These are phyloP conservation scores for Umbelopsis vinacea DNA, from an alignment of 192 early-diverging fungal genomes.

Conservation along the genomic window DNA sequence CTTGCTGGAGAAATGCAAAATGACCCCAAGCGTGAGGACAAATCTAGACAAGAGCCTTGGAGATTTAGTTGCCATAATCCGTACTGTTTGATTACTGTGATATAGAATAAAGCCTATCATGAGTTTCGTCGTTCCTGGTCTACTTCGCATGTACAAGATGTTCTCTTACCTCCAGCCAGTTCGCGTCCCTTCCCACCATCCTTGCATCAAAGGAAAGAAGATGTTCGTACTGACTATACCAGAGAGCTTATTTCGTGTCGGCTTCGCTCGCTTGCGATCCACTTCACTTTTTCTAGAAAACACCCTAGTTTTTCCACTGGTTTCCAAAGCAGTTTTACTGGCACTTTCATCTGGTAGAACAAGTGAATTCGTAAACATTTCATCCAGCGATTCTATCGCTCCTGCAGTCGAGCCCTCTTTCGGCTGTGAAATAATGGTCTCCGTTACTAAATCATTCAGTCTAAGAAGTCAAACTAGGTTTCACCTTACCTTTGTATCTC, in stretches of 20 bases:
- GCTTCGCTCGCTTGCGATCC: constrained; percentile 20
- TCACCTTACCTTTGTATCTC: constrained; percentile 14
- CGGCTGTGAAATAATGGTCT: neutral
- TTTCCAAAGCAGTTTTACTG: neutral
- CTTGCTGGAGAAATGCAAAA: constrained; percentile 21
- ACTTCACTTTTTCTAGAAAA: constrained; percentile 23
- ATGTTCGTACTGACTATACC: constrained; percentile 9
- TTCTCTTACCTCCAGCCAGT: constrained; percentile 18
- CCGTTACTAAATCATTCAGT: neutral
- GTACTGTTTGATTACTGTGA: constrained; percentile 12
- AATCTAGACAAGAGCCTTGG: constrained; percentile 14
- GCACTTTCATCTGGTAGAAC: neutral
- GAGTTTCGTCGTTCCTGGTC: neutral
- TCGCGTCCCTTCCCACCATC: constrained; percentile 23
- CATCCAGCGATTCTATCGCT: constrained; percentile 19
- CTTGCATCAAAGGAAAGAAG: constrained; percentile 26
- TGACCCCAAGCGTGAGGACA: constrained; percentile 17
- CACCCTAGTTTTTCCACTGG: constrained; percentile 13
- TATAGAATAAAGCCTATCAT: too few species aligned
- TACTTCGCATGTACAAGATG: neutral
- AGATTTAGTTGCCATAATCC: constrained; percentile 6
- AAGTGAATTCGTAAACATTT: neutral
- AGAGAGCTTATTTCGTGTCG: constrained; percentile 12
- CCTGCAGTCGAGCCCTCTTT: neutral
- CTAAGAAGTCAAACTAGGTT: neutral